Conservation (phyloP, 1,284 basidiomycete genomes). For the Mycosarcoma mackinlayi region DNA sequence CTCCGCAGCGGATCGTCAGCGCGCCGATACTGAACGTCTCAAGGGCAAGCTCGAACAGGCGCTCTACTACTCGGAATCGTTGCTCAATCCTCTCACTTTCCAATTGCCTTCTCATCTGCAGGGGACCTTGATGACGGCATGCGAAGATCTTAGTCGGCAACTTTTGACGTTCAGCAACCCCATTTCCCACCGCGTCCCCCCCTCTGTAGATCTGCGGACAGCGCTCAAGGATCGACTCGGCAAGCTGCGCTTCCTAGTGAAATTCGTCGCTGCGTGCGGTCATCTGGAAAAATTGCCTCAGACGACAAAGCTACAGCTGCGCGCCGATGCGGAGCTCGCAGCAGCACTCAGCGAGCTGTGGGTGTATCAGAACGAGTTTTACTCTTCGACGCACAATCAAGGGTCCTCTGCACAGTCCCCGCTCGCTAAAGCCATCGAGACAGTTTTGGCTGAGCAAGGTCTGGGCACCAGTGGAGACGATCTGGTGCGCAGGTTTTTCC, state of each 20-base stretch:
- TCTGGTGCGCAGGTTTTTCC: conserved; percentile 85
- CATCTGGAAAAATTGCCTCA: conserved; percentile 78
- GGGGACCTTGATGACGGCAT: conserved; percentile 77
- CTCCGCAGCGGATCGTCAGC: conserved; percentile 37
- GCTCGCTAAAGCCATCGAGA: conserved; percentile 72
- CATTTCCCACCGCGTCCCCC: conserved; percentile 29
- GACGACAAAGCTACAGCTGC: conserved; percentile 78
- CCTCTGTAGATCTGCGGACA: conserved; percentile 76
- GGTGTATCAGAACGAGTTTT: conserved; percentile 78
- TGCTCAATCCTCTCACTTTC: conserved; percentile 84
- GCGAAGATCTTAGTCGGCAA: conserved; percentile 78
- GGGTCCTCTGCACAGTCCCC: conserved; percentile 44
- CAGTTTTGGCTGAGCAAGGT: conserved; percentile 73
- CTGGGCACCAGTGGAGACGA: conserved; percentile 73
- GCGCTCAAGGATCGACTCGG: conserved; percentile 82
- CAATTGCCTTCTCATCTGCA: conserved; percentile 81
- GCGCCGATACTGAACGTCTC: conserved; percentile 72
- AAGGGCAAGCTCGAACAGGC: conserved; percentile 88
- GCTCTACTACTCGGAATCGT: conserved; percentile 80
- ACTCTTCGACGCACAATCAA: conserved; percentile 22
- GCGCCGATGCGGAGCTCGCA: conserved; percentile 88
- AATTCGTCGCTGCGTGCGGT: conserved; percentile 74
- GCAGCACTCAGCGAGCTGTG: conserved; percentile 85
- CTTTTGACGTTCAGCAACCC: conserved; percentile 45
- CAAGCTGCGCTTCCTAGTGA: conserved; percentile 82